Evolutionary conservation across 495 filamentous ascomycete genomes (phyloP), one percentile per base, ranked within the genome.

Genomic region (Clavariopsis aquatica): DNA sequence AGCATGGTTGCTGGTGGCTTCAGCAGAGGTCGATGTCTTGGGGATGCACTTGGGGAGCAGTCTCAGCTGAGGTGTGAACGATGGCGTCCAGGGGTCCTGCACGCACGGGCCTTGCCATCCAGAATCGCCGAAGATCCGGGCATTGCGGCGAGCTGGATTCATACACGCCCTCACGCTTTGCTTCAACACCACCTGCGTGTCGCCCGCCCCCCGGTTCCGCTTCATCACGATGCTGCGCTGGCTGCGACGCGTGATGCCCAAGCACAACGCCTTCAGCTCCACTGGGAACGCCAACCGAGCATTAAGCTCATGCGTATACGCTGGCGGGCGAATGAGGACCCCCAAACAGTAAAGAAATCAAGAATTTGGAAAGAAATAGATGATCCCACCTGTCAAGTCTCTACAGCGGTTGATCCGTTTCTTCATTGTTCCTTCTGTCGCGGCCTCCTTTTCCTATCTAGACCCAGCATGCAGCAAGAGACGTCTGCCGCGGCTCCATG

Each of bases 11-110:
- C 26, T 10, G 24, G 49, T 49, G 27, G n/a, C 34, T 60, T 66
- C 63, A 66, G 63, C 63, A 53, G 46, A 54, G 61, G 28, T 27
- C 36, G 38, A 38, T 19, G 63, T 60, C 63, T 66, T 66, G 63
- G 63, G 13, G 38, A 38, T 52, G 54, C 13, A 47, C 45, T 65
- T 52, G 53, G 31, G 62, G 19, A 54, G 55, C 19, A 15, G 27
- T 5, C 55, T 66, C 63, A 66, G 63, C 63, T 66, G 56, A 60
- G 31, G 27, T 22, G 38, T 23, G 36, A 55, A 59, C n/a, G 57
- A 29, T 46, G 63, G 63, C 63, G 63, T 66, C 36, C 49, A 19
- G 45, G 52, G 45, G 49, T 53, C 34, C 12, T 34, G 12, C 23
- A 12, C 27, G 17, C 53, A 49, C 52, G 26, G 24, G n/a, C 38